Evolutionary conservation across 352 stramenopile species (phyloP).

Genomic region (Pilasporangium apinafurcum): DNA sequence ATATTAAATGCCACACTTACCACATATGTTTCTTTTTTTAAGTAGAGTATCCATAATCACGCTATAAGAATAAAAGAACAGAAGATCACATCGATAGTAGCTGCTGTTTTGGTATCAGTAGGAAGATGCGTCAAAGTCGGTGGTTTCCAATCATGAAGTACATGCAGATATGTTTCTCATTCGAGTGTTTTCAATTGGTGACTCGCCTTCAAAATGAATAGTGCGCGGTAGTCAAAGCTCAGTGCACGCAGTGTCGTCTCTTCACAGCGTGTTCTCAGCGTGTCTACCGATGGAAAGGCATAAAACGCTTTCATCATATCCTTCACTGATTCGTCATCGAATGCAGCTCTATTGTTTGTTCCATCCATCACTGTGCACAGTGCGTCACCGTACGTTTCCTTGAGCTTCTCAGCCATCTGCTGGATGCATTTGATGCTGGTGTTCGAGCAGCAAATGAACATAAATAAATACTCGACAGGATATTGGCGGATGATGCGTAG

Average conservation of each 20-base stretch:
- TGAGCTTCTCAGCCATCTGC: slow-evolving; percentile 90
- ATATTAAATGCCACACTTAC: too few species aligned
- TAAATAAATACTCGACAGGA: slow-evolving; percentile 94
- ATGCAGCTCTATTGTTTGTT: background rate
- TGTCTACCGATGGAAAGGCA: slow-evolving; percentile 87
- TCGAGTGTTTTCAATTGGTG: slow-evolving; percentile 58
- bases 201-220: slow-evolving; percentile 83
- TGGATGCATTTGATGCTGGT: slow-evolving; percentile 98
- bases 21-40: too few species aligned
- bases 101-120: too few species aligned
- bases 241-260: slow-evolving; percentile 81
- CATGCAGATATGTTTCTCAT: slow-evolving; percentile 52
- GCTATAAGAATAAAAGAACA: too few species aligned
- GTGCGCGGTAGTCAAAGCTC: slow-evolving; percentile 87
- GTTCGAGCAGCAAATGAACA: slow-evolving; percentile 98
- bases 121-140: too few species aligned
- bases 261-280: slow-evolving; percentile 56
- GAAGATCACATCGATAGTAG: too few species aligned
- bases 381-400: slow-evolving; percentile 79
- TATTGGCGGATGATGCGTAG: slow-evolving; percentile 92
- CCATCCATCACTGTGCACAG: slow-evolving; percentile 23
- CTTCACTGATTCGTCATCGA: too few species aligned
- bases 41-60: too few species aligned
- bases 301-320: slow-evolving; percentile 64
- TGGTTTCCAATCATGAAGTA: slow-evolving; percentile 29